Conservation (phyloP, 257 asterid species). For the Scutellaria minor region DNA sequence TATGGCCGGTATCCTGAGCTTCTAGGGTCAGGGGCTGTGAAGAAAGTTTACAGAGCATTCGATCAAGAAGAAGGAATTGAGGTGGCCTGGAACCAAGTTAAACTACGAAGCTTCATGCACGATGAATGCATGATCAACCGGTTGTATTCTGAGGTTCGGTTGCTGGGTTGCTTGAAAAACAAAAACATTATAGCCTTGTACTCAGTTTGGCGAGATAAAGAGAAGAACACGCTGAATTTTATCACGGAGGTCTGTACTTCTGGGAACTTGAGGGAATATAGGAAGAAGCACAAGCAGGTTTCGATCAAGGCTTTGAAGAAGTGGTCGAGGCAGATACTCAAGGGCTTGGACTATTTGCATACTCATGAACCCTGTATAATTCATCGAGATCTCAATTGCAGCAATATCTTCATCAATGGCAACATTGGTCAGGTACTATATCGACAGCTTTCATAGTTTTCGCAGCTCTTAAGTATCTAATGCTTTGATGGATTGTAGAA, state of each 20-base stretch:
- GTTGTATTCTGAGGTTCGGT: constrained; percentile 62
- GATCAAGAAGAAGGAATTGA: constrained; percentile 92
- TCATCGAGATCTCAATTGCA: constrained; percentile 83
- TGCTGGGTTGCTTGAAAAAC: constrained; percentile 54
- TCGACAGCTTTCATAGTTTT: neutral
- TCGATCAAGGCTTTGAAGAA: constrained; percentile 77
- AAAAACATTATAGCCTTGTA: constrained; percentile 61
- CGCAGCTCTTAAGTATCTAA: neutral
- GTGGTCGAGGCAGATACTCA: constrained; percentile 81
- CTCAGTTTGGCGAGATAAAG: constrained; percentile 71
- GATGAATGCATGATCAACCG: constrained; percentile 64
- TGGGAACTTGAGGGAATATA: constrained; percentile 77
- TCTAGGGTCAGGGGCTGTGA: constrained; percentile 75
- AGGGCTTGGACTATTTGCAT: constrained; percentile 78
- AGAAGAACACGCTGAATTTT: constrained; percentile 66
- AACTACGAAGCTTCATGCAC: constrained; percentile 52
- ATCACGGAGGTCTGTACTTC: constrained; percentile 87
- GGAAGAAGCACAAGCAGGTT: constrained; percentile 78
- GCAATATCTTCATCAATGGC: constrained; percentile 88
- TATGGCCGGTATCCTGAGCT: constrained; percentile 85
- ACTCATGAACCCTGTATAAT: constrained; percentile 76
- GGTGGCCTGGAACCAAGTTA: constrained; percentile 94
- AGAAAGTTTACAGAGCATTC: constrained; percentile 81
- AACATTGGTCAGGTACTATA: constrained; percentile 71
- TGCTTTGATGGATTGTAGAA: neutral